A percentile compares a stretch with the other conserved stretches of the same genome.
Conservation (phyloP, 768 basidiomycete genomes). For the Coprinopsis marcescibilis region DNA sequence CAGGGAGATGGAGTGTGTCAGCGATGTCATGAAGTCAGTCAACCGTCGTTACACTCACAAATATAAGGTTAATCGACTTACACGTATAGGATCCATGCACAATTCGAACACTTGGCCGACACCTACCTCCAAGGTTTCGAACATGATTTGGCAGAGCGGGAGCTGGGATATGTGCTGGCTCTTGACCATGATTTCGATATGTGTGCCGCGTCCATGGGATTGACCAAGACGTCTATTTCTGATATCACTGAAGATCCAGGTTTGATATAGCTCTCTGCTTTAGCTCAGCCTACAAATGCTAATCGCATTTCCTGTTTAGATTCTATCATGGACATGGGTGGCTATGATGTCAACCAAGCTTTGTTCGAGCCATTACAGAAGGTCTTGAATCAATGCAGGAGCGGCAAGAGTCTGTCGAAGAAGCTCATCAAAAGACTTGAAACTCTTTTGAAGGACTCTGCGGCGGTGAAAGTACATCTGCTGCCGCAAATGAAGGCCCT, state of each 20-base stretch:
- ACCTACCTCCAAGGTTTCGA: conserved; percentile 79
- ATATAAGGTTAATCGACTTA: neutral
- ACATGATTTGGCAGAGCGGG: conserved; percentile 86
- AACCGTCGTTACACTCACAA: neutral
- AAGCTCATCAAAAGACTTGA: conserved; percentile 86
- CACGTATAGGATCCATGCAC: conserved; percentile 70
- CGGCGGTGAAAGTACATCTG: conserved; percentile 67
- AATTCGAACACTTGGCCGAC: conserved; percentile 89
- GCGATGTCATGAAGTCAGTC: conserved; percentile 79
- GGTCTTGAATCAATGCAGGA: conserved; percentile 76
- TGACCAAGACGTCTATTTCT: conserved; percentile 83
- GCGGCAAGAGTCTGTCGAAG: conserved; percentile 73
- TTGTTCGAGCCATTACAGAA: conserved; percentile 79
- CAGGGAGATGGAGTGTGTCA: conserved; percentile 88
- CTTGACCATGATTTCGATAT: conserved; percentile 93
- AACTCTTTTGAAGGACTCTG: conserved; percentile 65
- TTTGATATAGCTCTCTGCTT: conserved; percentile 21
- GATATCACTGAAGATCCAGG: conserved; percentile 73
- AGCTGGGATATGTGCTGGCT: conserved; percentile 73
- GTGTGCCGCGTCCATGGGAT: conserved; percentile 86
- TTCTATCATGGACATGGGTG: conserved; percentile 64
- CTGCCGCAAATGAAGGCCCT: conserved; percentile 68
- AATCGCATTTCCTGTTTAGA: conserved; percentile 37
- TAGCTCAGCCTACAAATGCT: neutral
- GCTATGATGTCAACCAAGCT: conserved; percentile 65